Evolutionary conservation across 139 green algal genomes (phyloP), one percentile per base, ranked within the genome.

Genomic region (Volvox africanus): DNA sequence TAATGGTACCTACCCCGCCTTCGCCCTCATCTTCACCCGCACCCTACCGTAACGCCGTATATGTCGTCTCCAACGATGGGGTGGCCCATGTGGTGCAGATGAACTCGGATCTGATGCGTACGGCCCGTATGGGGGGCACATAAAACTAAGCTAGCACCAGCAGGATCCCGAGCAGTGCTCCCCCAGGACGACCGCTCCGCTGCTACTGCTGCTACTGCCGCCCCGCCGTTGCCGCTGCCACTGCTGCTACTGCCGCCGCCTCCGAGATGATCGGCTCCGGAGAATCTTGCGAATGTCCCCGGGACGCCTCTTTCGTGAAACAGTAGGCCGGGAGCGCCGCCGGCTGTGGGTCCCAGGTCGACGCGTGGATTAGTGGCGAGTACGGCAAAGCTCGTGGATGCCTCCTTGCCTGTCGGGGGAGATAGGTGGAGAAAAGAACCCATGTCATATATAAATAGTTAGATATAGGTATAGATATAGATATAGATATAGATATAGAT

Each of bases 51-150:
- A 19, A 94, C 55, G 9, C 96, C 96, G 85, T 97, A 97, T 9
- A 96, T 62, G 50, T 96, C 93, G 88, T 98, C 96, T 1, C 95
- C 94, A 16, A 97, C 35, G 22, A 98, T 94, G 30, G 96, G 95
- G 87, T 96, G 93, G 1, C 95, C 95, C 55, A 84, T 32, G 44
- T 94, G 62, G 20, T 92, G 92, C 44, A 95, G 44, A 86, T 98
- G 96, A 76, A 98, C 77, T 21, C 96, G 93, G 80, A 98, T 98
- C 87, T 98, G 96, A 80, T 97, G 96, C 0, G 96, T 97, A 61
- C 96, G 93, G 1, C 96, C 96, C 17, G 95, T 92, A 28, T 93
- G 92, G 5, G 95, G 96, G 20, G 80, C 88, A 73, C 93, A 95
- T n/a, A 92, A 77, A 35, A 97, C 62, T 22, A 97, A 88, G 12